phyloP scores from a whole-genome alignment of 805 yeast species.

The Nakazawaea populi region DNA sequence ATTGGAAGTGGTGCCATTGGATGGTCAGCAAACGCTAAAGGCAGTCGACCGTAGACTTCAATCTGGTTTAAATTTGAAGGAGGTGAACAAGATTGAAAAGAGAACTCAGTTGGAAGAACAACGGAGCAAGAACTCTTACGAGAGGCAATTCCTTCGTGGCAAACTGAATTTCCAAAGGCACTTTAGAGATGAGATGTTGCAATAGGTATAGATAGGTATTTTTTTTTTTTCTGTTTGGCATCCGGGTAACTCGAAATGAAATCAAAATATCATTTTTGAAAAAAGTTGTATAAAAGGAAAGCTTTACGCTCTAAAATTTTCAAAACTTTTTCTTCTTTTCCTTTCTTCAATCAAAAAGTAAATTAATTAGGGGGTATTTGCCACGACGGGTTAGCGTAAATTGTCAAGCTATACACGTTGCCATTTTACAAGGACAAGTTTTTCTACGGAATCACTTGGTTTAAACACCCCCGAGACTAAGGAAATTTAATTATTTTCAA shows the following conservation, averaged over 20 bases:
- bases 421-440: constrained; percentile 37
- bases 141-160: constrained; percentile 36
- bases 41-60: constrained; percentile 55
- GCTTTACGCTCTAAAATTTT: neutral
- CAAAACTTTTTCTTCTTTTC: constrained; percentile 11
- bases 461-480: constrained; percentile 46
- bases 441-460: constrained; percentile 8
- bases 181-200: constrained; percentile 61
- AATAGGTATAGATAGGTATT: constrained; percentile 13
- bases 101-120: constrained; percentile 35
- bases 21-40: constrained; percentile 58
- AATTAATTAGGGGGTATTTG: constrained; percentile 45
- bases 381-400: constrained; percentile 62
- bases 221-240: neutral
- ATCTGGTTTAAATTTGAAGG: constrained; percentile 48
- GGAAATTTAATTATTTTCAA: constrained; percentile 7
- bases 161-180: constrained; percentile 73
- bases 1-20: constrained; percentile 35
- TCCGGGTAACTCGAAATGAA: neutral
- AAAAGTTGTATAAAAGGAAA: neutral
- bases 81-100: constrained; percentile 43
- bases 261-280: neutral
- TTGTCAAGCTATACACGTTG: constrained; percentile 61
- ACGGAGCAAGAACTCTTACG: constrained; percentile 32
- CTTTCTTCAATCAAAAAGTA: constrained; percentile 51